A percentile compares a stretch with the other conserved stretches of the same genome.
Conservation (phyloP, 2,329 filamentous ascomycete genomes). For the Fusarium falciforme region DNA sequence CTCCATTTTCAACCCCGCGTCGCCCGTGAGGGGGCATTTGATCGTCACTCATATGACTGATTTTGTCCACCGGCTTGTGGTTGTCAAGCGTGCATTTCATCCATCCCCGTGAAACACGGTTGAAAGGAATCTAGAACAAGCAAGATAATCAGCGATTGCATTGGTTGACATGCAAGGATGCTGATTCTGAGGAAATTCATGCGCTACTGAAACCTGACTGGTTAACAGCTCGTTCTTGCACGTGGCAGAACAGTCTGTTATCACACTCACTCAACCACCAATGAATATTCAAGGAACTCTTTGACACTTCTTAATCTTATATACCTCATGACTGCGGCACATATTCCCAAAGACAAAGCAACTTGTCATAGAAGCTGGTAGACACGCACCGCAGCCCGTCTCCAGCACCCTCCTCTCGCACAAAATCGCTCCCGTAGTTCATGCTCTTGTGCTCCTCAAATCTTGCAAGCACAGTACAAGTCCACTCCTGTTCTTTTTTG, state of each 20-base stretch:
- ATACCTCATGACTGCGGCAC: conserved; percentile 4
- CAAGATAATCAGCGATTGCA: not conserved
- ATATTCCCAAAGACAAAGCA: conserved; percentile 74
- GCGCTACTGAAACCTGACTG: not conserved
- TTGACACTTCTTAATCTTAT: not conserved
- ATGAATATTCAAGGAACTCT: not conserved
- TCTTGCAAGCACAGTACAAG: conserved; percentile 72
- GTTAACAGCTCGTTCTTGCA: not conserved
- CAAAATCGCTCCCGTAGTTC: conserved; percentile 89
- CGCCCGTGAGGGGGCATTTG: conserved; percentile 5
- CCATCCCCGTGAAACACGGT: not conserved
- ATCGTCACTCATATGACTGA: not conserved
- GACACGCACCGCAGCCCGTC: conserved; percentile 65
- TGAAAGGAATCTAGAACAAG: not conserved
- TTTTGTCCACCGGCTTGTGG: not conserved
- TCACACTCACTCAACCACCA: not conserved
- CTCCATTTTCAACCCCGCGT: conserved; percentile 15
- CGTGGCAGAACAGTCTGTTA: not conserved
- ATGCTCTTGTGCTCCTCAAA: conserved; percentile 93
- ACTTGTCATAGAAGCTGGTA: conserved; percentile 81
- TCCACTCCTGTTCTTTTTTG: conserved; percentile 59
- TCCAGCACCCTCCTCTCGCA: conserved; percentile 49
- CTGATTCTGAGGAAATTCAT: not conserved
- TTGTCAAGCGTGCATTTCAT: not conserved
- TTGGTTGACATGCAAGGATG: not conserved